Evolutionary conservation across 2,329 filamentous ascomycete species (phyloP), one percentile per base, ranked within the genome.

Genomic region (Pseudomassariella vexata): DNA sequence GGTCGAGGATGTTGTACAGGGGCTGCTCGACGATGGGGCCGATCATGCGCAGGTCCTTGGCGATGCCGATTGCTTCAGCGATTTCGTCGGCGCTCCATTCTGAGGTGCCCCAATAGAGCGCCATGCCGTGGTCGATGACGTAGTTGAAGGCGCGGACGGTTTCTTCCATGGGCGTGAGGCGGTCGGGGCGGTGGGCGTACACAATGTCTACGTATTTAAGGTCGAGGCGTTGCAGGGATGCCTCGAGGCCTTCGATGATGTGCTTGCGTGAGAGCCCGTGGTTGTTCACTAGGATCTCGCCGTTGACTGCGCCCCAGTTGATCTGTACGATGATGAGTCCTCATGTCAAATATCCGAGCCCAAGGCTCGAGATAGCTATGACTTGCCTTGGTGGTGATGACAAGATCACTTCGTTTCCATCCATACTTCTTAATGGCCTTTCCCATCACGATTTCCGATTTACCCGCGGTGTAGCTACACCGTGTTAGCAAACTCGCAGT

Each of bases 141-240:
- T 82, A 67, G 62, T 83, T 83, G 63, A 85, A 84, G 32, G 73
- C 77, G 32, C 79, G 73, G 22, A 85, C 79, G 3, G 71, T 76
- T 60, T 85, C 80, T 53, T 82, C 77, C 60, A 84, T 83, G 3
- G 79, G 80, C 0, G 79, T 83, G 28, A 73, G 62, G 7, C 75
- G 68, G 50, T 85, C 81, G 2, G 79, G 75, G 14, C 80, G 70
- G 58, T 85, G 80, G 11, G 79, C 79, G 48, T 80, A 82, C 44
- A 85, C 66, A 25, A 84, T 60, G 48, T 85, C 81, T 23, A 85
- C 79, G 47, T 81, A 80, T 24, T 70, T 62, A 28, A 79, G 62
- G 17, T 62, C 59, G 12, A 79, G 59, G 18, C 76, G 70, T 48
- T 74, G 59, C 19, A 85, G 64, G 7, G 72, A 73, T 19, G 64